Conservation (phyloP, 306 rosid species). For the Fragaria ananassa region DNA sequence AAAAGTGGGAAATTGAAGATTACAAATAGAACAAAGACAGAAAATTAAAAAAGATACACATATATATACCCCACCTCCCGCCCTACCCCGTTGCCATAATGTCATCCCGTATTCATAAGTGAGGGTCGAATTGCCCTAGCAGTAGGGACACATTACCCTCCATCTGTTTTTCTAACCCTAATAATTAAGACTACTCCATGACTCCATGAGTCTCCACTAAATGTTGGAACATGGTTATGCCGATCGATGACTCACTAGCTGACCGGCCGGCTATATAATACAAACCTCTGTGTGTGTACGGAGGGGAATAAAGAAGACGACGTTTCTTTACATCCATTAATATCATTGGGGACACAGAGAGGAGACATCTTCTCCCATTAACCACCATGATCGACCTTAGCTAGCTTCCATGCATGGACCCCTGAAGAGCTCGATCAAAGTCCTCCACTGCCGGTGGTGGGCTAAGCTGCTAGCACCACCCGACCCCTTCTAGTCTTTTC, state of each 20-base stretch:
- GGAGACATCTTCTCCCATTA: constrained; percentile 4
- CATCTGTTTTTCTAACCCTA: neutral
- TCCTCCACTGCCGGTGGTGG: neutral
- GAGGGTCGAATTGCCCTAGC: neutral
- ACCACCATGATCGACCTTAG: neutral
- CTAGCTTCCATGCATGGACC: constrained; percentile 2
- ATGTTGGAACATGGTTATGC: constrained; percentile 14
- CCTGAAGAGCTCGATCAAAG: neutral
- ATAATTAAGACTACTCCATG: neutral
- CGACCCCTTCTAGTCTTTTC: neutral
- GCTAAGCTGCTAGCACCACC: neutral
- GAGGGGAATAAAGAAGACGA: constrained; percentile 8
- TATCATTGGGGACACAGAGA: neutral
- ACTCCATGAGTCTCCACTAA: constrained; percentile 2
- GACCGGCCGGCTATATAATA: neutral
- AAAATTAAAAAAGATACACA: no score
- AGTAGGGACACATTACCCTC: constrained; percentile 6
- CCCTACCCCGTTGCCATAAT: neutral
- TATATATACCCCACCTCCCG: no score
- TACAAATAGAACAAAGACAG: no score
- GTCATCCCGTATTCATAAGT: neutral
- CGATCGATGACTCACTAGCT: constrained; percentile 5
- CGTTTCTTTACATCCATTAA: constrained; percentile 14
- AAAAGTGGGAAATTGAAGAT: no score
- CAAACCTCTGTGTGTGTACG: constrained; percentile 7